Conservation (phyloP, 768 basidiomycete species). For the Boletus edulis region DNA sequence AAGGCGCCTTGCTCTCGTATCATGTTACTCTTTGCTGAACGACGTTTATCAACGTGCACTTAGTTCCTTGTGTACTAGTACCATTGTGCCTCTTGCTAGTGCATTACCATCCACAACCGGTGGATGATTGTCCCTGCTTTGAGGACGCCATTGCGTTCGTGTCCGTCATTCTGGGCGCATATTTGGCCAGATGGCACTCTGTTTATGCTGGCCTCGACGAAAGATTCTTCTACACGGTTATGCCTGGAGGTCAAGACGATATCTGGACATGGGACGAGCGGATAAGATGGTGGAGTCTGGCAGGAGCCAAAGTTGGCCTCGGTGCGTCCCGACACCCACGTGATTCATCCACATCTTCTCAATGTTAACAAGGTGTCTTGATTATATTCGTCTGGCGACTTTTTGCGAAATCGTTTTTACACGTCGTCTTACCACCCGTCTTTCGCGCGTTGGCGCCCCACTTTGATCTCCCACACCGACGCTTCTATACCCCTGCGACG, state of each 20-base stretch:
- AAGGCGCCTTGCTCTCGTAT: slow-evolving; percentile 16
- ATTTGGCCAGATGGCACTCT: slow-evolving; percentile 65
- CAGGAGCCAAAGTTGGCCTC: slow-evolving; percentile 38
- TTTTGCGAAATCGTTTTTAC: slow-evolving; percentile 73
- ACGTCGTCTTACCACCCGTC: slow-evolving; percentile 74
- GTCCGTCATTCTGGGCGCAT: slow-evolving; percentile 77
- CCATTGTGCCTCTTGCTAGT: slow-evolving; percentile 69
- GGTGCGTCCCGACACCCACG: slow-evolving; percentile 30
- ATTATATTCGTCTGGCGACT: slow-evolving; percentile 88
- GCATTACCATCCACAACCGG: slow-evolving; percentile 91
- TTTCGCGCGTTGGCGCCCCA: slow-evolving; percentile 73
- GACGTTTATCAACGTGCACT: not conserved
- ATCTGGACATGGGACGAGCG: slow-evolving; percentile 33
- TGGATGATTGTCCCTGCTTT: slow-evolving; percentile 97
- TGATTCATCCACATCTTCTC: not conserved
- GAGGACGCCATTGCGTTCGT: slow-evolving; percentile 94
- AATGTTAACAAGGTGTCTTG: slow-evolving; percentile 54
- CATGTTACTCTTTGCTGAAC: slow-evolving; percentile 11
- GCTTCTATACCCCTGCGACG: slow-evolving; percentile 90
- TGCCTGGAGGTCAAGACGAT: slow-evolving; percentile 58
- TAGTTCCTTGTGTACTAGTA: slow-evolving; percentile 60
- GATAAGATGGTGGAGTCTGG: slow-evolving; percentile 36
- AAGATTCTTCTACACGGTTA: slow-evolving; percentile 33
- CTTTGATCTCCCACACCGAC: slow-evolving; percentile 73
- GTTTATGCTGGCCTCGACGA: slow-evolving; percentile 40